Percentiles rank a stretch among this genome's conserved stretches.
Evolutionary conservation across 306 rosid species (phyloP).

Genomic region (Cicer judaicum): DNA sequence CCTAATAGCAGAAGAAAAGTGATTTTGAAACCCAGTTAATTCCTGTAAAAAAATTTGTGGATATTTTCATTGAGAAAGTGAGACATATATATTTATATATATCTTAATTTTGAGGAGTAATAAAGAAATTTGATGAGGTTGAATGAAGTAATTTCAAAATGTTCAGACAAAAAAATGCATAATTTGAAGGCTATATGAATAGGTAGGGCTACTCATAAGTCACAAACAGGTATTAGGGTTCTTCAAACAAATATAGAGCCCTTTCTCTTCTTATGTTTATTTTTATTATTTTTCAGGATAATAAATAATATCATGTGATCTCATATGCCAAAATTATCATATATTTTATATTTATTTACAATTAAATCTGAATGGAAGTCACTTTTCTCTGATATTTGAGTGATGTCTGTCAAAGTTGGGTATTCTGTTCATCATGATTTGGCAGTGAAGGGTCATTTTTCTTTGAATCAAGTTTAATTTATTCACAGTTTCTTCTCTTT

Average conservation of each 20-base stretch:
- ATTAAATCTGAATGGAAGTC: slow-evolving; percentile 21
- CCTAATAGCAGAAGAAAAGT: background rate
- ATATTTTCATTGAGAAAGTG: slow-evolving; percentile 34
- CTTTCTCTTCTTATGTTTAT: slow-evolving; percentile 34
- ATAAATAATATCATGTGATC: slow-evolving; percentile 39
- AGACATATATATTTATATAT: background rate
- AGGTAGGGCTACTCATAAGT: slow-evolving; percentile 49
- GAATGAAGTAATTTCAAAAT: slow-evolving; percentile 41
- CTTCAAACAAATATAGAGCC: slow-evolving; percentile 41
- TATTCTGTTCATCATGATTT: slow-evolving; percentile 56
- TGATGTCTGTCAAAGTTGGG: slow-evolving; percentile 45
- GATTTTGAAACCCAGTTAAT: slow-evolving; percentile 21
- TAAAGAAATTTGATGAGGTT: background rate
- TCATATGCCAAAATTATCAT: slow-evolving; percentile 39
- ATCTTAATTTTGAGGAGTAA: slow-evolving; percentile 40
- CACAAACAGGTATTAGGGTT: slow-evolving; percentile 54
- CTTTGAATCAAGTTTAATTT: slow-evolving; percentile 31
- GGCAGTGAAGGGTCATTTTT: slow-evolving; percentile 52
- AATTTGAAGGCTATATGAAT: slow-evolving; percentile 39
- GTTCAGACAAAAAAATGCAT: background rate
- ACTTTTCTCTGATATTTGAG: slow-evolving; percentile 23
- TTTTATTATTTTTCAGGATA: slow-evolving; percentile 6
- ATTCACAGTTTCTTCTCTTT: slow-evolving; percentile 54
- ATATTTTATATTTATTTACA: background rate
- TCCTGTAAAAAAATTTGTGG: slow-evolving; percentile 27